Conservation (phyloP, 192 early-diverging fungal genomes). For the Podila epigama region DNA sequence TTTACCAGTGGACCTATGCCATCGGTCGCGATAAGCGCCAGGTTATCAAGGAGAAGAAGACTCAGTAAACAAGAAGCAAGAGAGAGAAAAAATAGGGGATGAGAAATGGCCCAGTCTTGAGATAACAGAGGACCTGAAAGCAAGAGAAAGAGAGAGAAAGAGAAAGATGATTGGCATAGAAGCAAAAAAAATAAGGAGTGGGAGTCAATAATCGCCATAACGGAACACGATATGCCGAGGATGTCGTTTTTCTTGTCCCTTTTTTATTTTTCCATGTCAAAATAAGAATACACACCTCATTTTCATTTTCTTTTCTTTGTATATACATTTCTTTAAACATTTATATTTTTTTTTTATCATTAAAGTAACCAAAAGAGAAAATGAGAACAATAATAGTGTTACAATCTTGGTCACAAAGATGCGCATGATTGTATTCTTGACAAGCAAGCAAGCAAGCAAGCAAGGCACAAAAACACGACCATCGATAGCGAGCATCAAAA, state of each 20-base stretch:
- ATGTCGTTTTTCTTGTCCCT: neutral
- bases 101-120: too few species aligned
- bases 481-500: too few species aligned
- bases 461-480: too few species aligned
- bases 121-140: too few species aligned
- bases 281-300: neutral
- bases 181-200: neutral
- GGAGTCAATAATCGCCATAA: too few species aligned
- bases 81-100: neutral
- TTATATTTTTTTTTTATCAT: neutral
- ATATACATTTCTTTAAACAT: neutral
- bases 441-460: too few species aligned
- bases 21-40: conserved; percentile 50
- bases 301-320: neutral
- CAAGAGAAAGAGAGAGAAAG: too few species aligned
- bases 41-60: conserved; percentile 47
- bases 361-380: neutral
- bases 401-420: too few species aligned
- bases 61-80: conserved; percentile 8
- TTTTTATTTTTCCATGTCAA: neutral
- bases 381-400: too few species aligned
- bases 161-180: neutral
- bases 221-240: neutral
- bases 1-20: conserved; percentile 43
- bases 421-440: too few species aligned